Evolutionary conservation across 345 rosid species (phyloP).

Genomic region (Gossypium mustelinum): DNA sequence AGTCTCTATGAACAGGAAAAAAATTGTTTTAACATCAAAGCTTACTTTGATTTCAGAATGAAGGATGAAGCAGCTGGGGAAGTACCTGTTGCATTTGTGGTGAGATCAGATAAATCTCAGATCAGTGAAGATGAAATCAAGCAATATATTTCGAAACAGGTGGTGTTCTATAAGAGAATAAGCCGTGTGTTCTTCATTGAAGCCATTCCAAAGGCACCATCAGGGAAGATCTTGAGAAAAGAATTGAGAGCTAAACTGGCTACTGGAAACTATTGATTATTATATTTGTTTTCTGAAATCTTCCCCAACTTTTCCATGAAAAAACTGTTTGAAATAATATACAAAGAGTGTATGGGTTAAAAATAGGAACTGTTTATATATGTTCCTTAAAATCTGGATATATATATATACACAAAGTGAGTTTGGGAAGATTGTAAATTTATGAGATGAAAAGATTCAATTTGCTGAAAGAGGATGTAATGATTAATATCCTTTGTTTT

Average conservation of each 20-base stretch:
- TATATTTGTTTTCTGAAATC: neutral
- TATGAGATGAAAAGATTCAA: conserved; percentile 3
- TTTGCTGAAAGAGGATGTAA: conserved; percentile 2
- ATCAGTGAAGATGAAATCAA: conserved; percentile 60
- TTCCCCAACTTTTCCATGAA: neutral
- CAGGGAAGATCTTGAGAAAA: conserved; percentile 73
- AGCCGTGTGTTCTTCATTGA: conserved; percentile 48
- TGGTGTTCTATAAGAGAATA: conserved; percentile 65
- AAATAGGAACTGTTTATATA: neutral
- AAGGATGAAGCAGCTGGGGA: conserved; percentile 72
- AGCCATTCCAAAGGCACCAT: conserved; percentile 67
- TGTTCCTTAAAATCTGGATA: neutral
- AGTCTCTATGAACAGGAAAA: too few species aligned
- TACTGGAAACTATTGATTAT: conserved; percentile 13
- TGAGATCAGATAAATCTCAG: conserved; percentile 42
- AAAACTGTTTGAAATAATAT: neutral
- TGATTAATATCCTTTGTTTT: neutral
- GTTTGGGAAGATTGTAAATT: neutral
- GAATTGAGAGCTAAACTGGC: conserved; percentile 53
- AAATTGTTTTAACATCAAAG: neutral
- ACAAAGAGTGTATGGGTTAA: neutral
- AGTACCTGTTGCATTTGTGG: conserved; percentile 71
- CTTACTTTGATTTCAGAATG: conserved; percentile 34
- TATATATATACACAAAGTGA: neutral
- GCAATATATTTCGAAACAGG: conserved; percentile 64